Evolutionary conservation across 345 rosid genomes (phyloP).

Genomic region (Acer saccharum): DNA sequence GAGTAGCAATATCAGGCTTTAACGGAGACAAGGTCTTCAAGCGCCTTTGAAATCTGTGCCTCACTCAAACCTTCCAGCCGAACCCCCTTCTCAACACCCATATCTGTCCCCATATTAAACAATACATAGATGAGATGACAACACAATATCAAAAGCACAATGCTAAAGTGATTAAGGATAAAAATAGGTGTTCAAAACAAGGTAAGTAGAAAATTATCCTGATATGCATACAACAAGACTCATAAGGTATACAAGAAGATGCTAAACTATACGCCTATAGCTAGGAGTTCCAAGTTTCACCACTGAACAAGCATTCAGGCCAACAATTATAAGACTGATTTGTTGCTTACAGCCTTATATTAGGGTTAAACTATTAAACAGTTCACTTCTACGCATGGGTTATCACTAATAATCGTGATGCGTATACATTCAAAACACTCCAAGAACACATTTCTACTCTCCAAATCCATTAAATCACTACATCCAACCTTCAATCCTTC

Average conservation of each 20-base stretch:
- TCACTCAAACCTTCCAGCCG: constrained; percentile 62
- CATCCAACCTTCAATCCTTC: too few relatives aligned
- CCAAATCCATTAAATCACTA: too few relatives aligned
- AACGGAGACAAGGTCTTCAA: constrained; percentile 54
- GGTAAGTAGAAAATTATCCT: not conserved
- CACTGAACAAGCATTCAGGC: not conserved
- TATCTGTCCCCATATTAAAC: constrained; percentile 39
- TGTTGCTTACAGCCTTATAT: not conserved
- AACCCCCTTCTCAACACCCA: constrained; percentile 71
- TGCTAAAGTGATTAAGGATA: not conserved
- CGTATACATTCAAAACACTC: too few relatives aligned
- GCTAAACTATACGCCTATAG: not conserved
- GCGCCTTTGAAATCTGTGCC: constrained; percentile 60
- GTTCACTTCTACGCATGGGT: not conserved
- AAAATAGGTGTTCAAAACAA: not conserved
- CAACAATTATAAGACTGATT: not conserved
- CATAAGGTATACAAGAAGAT: not conserved
- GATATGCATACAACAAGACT: not conserved
- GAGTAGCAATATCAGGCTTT: constrained; percentile 43
- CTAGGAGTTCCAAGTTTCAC: not conserved
- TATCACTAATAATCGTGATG: not conserved
- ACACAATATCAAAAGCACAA: not conserved
- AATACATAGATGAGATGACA: not conserved
- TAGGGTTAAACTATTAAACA: too few relatives aligned
- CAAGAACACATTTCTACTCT: too few relatives aligned